These are phyloP conservation scores for Herpetomonas samuelpessoai DNA, from an alignment of 208 protist species.

Conservation along the genomic window DNA sequence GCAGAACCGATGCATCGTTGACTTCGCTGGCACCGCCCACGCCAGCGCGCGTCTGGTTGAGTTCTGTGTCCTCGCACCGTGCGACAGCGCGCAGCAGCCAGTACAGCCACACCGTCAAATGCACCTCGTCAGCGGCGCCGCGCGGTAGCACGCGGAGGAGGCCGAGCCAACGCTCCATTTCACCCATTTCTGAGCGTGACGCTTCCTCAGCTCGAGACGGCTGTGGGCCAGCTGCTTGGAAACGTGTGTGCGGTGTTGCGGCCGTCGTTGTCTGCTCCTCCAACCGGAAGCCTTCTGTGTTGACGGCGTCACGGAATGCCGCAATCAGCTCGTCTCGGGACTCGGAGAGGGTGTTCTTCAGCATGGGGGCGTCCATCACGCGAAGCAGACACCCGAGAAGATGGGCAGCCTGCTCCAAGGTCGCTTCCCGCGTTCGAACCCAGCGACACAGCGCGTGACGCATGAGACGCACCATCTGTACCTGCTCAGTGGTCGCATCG, in stretches of 20 bases:
- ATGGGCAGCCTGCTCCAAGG: too few relatives aligned
- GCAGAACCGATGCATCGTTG: not conserved
- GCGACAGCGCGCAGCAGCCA: conserved; percentile 24
- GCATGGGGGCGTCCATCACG: too few relatives aligned
- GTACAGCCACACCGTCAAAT: conserved; percentile 32
- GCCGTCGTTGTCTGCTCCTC: not conserved
- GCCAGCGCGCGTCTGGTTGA: not conserved
- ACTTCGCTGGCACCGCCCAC: not conserved
- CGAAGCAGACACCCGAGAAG: too few relatives aligned
- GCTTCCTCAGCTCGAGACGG: not conserved
- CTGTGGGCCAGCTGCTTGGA: not conserved
- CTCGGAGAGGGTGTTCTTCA: too few relatives aligned
- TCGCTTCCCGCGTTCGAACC: too few relatives aligned
- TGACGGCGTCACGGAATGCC: not conserved
- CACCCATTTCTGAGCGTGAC: not conserved
- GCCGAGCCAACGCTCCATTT: conserved; percentile 14
- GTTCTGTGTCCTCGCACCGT: conserved; percentile 9
- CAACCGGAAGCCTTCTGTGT: not conserved
- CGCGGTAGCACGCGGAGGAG: conserved; percentile 21
- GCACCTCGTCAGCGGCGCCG: conserved; percentile 11
- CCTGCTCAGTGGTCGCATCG: too few relatives aligned
- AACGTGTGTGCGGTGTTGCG: too few relatives aligned
- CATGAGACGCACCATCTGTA: too few relatives aligned
- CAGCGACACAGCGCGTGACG: too few relatives aligned
- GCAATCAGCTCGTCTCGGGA: too few relatives aligned